Conservation (phyloP, 495 filamentous ascomycete species). For the Talaromyces proteolyticus region DNA sequence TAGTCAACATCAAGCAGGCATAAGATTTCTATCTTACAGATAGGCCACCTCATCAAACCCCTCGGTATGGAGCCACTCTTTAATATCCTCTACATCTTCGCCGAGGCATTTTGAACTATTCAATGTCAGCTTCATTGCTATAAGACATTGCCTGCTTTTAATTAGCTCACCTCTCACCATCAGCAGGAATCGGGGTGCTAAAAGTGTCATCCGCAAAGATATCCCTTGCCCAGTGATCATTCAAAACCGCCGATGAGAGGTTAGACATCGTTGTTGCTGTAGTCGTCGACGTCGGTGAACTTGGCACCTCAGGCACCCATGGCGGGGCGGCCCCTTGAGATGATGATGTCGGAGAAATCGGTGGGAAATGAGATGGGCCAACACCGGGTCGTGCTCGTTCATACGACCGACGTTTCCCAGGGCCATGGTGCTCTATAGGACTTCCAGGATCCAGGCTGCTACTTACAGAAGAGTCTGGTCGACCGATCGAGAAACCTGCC, state of each 20-base stretch:
- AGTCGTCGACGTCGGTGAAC: conserved; percentile 34
- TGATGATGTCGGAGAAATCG: conserved; percentile 15
- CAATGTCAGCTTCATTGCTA: conserved; percentile 12
- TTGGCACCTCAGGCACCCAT: conserved; percentile 32
- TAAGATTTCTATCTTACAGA: conserved; percentile 28
- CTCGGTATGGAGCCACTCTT: conserved; percentile 26
- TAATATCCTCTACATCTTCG: conserved; percentile 28
- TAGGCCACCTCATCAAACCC: conserved; percentile 36
- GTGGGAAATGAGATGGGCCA: conserved; percentile 22
- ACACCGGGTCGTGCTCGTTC: conserved; percentile 28
- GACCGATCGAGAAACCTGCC: conserved; percentile 28
- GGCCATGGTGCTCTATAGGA: conserved; percentile 23
- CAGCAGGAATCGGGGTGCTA: conserved; percentile 28
- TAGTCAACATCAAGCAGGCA: too few relatives aligned
- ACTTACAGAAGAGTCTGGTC: conserved; percentile 21
- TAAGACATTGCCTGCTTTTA: neutral
- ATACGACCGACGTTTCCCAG: conserved; percentile 30
- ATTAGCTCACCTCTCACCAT: conserved; percentile 34
- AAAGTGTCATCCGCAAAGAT: conserved; percentile 38
- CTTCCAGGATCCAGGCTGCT: conserved; percentile 22
- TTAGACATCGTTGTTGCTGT: conserved; percentile 29
- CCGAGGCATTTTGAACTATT: conserved; percentile 44
- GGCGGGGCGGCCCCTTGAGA: conserved; percentile 27
- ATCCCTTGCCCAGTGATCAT: conserved; percentile 47
- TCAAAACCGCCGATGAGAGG: conserved; percentile 17